Percentiles rank a stretch among this genome's conserved stretches.
These are phyloP conservation scores for Calonectria multiphialidica DNA, from an alignment of 2,329 filamentous ascomycete species.

Conservation along the genomic window DNA sequence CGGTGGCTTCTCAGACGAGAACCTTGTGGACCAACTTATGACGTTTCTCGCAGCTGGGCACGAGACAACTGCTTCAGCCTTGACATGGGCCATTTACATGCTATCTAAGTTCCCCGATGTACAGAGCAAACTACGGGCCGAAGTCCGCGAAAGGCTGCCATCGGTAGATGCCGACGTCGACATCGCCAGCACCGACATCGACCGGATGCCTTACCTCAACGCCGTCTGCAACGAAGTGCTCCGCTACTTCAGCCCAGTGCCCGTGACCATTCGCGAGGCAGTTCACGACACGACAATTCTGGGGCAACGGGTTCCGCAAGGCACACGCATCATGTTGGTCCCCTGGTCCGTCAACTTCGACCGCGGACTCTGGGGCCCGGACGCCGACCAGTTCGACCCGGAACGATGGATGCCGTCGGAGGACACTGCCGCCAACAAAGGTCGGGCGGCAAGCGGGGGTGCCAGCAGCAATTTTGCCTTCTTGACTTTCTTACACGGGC, in stretches of 20 bases:
- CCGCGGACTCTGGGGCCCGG: slow-evolving; percentile 78
- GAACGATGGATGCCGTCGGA: slow-evolving; percentile 76
- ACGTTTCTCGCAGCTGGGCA: slow-evolving; percentile 88
- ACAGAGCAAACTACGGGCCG: slow-evolving; percentile 75
- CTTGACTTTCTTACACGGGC: slow-evolving; percentile 88
- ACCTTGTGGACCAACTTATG: slow-evolving; percentile 91
- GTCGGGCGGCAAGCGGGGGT: slow-evolving; percentile 72
- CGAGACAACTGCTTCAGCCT: slow-evolving; percentile 80
- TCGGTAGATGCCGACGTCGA: slow-evolving; percentile 52
- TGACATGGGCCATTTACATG: slow-evolving; percentile 82
- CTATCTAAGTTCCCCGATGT: slow-evolving; percentile 75
- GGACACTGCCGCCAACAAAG: slow-evolving; percentile 46
- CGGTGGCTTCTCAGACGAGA: slow-evolving; percentile 80
- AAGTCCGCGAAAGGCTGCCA: slow-evolving; percentile 74
- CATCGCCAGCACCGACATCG: slow-evolving; percentile 66
- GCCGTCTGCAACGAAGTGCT: slow-evolving; percentile 84
- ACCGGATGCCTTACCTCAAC: slow-evolving; percentile 82
- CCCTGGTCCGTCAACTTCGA: slow-evolving; percentile 79
- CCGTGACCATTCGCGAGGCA: slow-evolving; percentile 76
- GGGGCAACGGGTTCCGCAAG: slow-evolving; percentile 75
- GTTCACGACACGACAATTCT: slow-evolving; percentile 73
- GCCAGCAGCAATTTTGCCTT: slow-evolving; percentile 82
- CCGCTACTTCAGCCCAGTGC: slow-evolving; percentile 79
- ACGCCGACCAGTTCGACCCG: slow-evolving; percentile 82
- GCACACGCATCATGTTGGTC: slow-evolving; percentile 75